Conservation (phyloP, 2,329 filamentous ascomycete species). For the Colletotrichum plurivorum region DNA sequence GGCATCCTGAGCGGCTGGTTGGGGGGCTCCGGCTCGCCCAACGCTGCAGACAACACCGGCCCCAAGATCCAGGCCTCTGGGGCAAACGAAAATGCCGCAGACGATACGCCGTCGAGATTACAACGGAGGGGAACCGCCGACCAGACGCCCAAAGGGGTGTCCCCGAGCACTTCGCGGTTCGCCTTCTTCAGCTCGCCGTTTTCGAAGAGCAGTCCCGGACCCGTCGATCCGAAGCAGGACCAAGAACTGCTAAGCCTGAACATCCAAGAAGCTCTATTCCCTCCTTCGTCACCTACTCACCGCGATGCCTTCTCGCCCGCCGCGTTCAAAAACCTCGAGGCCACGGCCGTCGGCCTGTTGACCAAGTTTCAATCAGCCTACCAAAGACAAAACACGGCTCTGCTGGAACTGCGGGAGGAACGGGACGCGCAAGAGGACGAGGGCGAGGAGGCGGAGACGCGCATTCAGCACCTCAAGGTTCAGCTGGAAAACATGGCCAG, state of each 20-base stretch:
- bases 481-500: constrained; percentile 73
- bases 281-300: constrained; percentile 56
- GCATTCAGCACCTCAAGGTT: constrained; percentile 67
- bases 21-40: constrained; percentile 46
- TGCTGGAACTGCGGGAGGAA: constrained; percentile 67
- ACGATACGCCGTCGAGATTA: constrained; percentile 50
- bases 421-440: constrained; percentile 69
- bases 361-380: constrained; percentile 72
- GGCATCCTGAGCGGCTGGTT: constrained; percentile 51
- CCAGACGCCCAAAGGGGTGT: constrained; percentile 52
- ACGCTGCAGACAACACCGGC: constrained; percentile 42
- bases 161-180: constrained; percentile 56
- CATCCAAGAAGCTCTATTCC: constrained; percentile 68
- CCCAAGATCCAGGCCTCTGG: constrained; percentile 34
- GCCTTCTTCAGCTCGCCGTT: constrained; percentile 62
- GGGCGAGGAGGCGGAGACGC: constrained; percentile 66
- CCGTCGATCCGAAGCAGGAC: constrained; percentile 47
- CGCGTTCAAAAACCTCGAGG: constrained; percentile 73
- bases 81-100: constrained; percentile 41
- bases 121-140: constrained; percentile 41
- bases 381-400: constrained; percentile 63
- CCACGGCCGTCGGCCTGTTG: constrained; percentile 69
- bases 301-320: constrained; percentile 70
- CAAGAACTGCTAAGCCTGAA: constrained; percentile 71
- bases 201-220: constrained; percentile 52